Conservation (phyloP, 2,329 filamentous ascomycete genomes). For the Colletotrichum sp. region DNA sequence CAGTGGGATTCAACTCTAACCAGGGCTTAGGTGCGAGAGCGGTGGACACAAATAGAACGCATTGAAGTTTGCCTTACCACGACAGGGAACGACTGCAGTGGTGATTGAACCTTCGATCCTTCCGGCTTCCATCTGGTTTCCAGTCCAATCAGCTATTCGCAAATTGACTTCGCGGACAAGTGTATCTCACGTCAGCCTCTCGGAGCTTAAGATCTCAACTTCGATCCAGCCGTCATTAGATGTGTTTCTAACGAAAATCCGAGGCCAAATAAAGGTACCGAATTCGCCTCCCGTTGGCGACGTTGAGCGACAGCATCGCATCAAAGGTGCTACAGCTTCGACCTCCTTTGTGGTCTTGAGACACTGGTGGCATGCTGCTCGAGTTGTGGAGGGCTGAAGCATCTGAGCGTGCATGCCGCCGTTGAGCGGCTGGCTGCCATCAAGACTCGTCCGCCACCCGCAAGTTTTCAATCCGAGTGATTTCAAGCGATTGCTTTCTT, state of each 20-base stretch:
- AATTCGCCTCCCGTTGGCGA: neutral
- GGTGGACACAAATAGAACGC: neutral
- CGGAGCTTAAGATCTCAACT: neutral
- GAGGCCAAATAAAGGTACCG: neutral
- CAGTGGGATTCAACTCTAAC: neutral
- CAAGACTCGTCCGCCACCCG: neutral
- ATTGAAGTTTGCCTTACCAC: neutral
- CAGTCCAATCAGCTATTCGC: neutral
- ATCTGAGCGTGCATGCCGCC: slow-evolving; percentile 3
- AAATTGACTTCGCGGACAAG: neutral
- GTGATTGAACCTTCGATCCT: neutral
- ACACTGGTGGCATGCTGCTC: neutral
- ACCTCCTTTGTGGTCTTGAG: neutral
- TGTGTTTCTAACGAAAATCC: neutral
- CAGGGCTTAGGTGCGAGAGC: neutral
- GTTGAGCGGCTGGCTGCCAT: neutral
- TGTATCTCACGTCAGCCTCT: neutral
- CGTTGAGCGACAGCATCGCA: neutral
- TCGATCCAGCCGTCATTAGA: neutral
- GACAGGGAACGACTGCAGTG: neutral
- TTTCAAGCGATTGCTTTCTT: neutral
- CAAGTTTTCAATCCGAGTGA: neutral
- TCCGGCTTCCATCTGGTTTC: neutral
- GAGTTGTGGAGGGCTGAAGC: neutral
- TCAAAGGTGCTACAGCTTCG: neutral